Percentiles rank a stretch among this genome's conserved stretches.
phyloP scores from a whole-genome alignment of 129 eudicot genomes.

The Artemisia tridentata region DNA sequence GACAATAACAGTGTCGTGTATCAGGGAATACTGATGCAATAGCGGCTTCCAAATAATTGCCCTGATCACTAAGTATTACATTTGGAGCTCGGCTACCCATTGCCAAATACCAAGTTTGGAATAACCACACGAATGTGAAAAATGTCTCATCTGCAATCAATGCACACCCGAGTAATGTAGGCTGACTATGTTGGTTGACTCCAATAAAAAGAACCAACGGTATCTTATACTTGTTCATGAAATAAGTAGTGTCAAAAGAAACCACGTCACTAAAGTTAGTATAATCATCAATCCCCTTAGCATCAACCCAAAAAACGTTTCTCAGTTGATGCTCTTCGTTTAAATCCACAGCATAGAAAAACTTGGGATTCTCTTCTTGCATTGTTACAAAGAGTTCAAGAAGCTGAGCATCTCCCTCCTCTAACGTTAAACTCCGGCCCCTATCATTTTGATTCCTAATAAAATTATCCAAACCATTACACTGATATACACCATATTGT shows the following conservation, averaged over 20 bases:
- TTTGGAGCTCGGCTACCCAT: slow-evolving; percentile 75
- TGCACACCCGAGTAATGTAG: slow-evolving; percentile 83
- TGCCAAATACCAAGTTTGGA: slow-evolving; percentile 83
- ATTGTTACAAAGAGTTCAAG: slow-evolving; percentile 68
- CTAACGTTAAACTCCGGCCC: slow-evolving; percentile 67
- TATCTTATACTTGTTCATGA: slow-evolving; percentile 57
- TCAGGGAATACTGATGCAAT: slow-evolving; percentile 53
- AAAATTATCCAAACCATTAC: slow-evolving; percentile 49
- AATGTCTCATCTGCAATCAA: slow-evolving; percentile 84
- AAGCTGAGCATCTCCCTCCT: slow-evolving; percentile 69
- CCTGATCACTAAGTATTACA: slow-evolving; percentile 70
- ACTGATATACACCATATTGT: slow-evolving; percentile 64
- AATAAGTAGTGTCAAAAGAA: slow-evolving; percentile 69
- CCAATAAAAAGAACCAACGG: slow-evolving; percentile 82
- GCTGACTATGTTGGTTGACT: slow-evolving; percentile 85
- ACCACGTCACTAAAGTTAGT: slow-evolving; percentile 70
- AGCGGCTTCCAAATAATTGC: slow-evolving; percentile 63
- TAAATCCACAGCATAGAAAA: slow-evolving; percentile 77
- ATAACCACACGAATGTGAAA: slow-evolving; percentile 68
- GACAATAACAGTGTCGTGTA: slow-evolving; percentile 54
- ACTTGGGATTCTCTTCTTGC: slow-evolving; percentile 87
- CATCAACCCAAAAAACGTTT: slow-evolving; percentile 89
- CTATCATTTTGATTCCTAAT: slow-evolving; percentile 68
- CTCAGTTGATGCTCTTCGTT: slow-evolving; percentile 87
- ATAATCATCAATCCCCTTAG: slow-evolving; percentile 79